Evolutionary conservation across 139 green algal genomes (phyloP).

Genomic region (Coelastrella sp.): DNA sequence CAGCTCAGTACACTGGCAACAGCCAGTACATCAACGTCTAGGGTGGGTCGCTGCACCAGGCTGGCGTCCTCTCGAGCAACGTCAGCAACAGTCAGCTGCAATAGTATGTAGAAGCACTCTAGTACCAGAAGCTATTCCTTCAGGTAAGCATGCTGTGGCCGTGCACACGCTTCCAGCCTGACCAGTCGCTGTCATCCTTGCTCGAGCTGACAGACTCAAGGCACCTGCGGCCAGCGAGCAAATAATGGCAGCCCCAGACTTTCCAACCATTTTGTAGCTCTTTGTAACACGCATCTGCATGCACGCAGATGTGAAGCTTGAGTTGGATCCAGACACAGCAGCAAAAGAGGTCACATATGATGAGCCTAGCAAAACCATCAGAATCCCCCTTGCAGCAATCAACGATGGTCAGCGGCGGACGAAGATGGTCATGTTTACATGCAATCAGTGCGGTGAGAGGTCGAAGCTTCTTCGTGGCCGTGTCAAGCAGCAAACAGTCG

Average conservation of each 20-base stretch:
- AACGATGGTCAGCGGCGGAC: constrained; percentile 53
- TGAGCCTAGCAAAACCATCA: constrained; percentile 58
- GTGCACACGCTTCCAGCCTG: too few species aligned
- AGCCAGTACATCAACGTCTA: neutral
- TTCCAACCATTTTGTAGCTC: neutral
- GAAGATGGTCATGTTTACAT: constrained; percentile 74
- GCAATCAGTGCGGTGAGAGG: constrained; percentile 72
- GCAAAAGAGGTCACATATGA: constrained; percentile 58
- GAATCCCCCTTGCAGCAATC: constrained; percentile 56
- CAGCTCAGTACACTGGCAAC: neutral
- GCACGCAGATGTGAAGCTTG: constrained; percentile 52
- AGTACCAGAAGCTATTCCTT: neutral
- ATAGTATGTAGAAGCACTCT: neutral
- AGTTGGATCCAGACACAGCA: constrained; percentile 46
- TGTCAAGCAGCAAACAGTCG: neutral
- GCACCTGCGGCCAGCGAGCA: too few species aligned
- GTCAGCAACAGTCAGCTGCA: neutral
- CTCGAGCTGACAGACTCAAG: neutral
- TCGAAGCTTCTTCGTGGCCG: neutral
- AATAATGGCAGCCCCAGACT: neutral
- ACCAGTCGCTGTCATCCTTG: neutral
- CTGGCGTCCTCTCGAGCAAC: neutral
- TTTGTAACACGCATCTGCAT: neutral
- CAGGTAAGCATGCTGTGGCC: neutral
- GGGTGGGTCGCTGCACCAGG: neutral